Conservation (phyloP, 2,329 filamentous ascomycete genomes). For the Colletotrichum godetiae region DNA sequence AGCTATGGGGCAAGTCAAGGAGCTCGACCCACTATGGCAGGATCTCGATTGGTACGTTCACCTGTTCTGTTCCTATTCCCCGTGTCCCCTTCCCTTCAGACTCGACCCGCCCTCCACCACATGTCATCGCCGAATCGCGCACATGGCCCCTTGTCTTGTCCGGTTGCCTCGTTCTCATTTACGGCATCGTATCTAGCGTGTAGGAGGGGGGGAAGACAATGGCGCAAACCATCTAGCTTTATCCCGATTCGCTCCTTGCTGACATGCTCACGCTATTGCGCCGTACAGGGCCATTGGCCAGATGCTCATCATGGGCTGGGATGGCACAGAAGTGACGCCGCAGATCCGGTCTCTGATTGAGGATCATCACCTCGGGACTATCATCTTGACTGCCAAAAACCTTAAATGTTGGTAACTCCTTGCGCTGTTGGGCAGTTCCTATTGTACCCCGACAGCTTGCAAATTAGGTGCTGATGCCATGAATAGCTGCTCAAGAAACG, state of each 20-base stretch:
- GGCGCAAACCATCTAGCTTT: neutral
- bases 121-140: neutral
- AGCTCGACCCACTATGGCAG: conserved; percentile 76
- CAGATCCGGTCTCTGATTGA: conserved; percentile 85
- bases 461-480: conserved; percentile 16
- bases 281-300: conserved; percentile 74
- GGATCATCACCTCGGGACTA: conserved; percentile 87
- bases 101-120: conserved; percentile 12
- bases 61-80: neutral
- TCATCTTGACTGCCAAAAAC: conserved; percentile 86
- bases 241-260: conserved; percentile 19
- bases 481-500: conserved; percentile 86
- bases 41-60: conserved; percentile 77
- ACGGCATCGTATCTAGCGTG: neutral
- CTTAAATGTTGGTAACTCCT: conserved; percentile 73
- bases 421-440: neutral
- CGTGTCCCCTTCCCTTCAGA: neutral
- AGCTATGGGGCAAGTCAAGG: conserved; percentile 51
- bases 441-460: neutral
- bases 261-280: conserved; percentile 7
- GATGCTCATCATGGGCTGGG: conserved; percentile 86
- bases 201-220: neutral
- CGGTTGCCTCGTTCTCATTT: neutral
- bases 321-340: conserved; percentile 85
- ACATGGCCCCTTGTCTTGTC: neutral